Percentiles rank a stretch among this genome's conserved stretches.
These are phyloP conservation scores for Stygiomarasmius scandens DNA, from an alignment of 1,284 basidiomycete genomes.

Conservation along the genomic window DNA sequence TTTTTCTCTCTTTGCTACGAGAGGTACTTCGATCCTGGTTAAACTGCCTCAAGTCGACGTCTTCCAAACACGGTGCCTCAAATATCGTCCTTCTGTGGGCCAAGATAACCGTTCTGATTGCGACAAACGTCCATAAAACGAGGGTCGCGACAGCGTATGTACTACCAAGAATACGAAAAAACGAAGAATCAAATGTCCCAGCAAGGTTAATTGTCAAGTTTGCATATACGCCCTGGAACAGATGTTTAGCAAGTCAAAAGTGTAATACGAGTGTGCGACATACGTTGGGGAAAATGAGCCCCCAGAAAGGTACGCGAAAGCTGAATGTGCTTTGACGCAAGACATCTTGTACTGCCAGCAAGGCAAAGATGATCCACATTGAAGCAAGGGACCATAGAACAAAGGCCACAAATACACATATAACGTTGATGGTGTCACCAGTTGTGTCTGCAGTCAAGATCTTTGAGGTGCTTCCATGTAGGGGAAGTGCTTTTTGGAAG, in stretches of 20 bases:
- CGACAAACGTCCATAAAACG: slow-evolving; percentile 59
- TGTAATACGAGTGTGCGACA: slow-evolving; percentile 22
- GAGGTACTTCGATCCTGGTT: background rate
- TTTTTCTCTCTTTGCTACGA: background rate
- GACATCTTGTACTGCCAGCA: slow-evolving; percentile 46
- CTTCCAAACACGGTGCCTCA: slow-evolving; percentile 42
- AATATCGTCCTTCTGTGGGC: slow-evolving; percentile 47
- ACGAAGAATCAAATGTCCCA: slow-evolving; percentile 49
- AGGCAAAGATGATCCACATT: slow-evolving; percentile 55
- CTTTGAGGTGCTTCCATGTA: slow-evolving; percentile 23
- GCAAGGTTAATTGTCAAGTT: slow-evolving; percentile 62
- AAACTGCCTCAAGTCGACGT: slow-evolving; percentile 13
- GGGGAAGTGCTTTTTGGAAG: slow-evolving; percentile 40
- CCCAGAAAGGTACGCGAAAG: slow-evolving; percentile 59
- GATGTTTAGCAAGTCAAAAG: background rate
- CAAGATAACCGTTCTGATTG: slow-evolving; percentile 41
- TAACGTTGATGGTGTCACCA: slow-evolving; percentile 43
- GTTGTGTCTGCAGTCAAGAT: slow-evolving; percentile 30
- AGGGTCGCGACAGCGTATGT: slow-evolving; percentile 56
- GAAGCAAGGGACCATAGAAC: slow-evolving; percentile 55
- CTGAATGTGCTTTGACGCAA: slow-evolving; percentile 40
- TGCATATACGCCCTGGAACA: slow-evolving; percentile 61
- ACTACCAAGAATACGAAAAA: slow-evolving; percentile 58
- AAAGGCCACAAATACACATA: slow-evolving; percentile 50
- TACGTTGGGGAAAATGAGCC: slow-evolving; percentile 64